Base-by-base conservation (phyloP, 202 grass and related monocot genomes). In the Panicum virgatum region DNA sequence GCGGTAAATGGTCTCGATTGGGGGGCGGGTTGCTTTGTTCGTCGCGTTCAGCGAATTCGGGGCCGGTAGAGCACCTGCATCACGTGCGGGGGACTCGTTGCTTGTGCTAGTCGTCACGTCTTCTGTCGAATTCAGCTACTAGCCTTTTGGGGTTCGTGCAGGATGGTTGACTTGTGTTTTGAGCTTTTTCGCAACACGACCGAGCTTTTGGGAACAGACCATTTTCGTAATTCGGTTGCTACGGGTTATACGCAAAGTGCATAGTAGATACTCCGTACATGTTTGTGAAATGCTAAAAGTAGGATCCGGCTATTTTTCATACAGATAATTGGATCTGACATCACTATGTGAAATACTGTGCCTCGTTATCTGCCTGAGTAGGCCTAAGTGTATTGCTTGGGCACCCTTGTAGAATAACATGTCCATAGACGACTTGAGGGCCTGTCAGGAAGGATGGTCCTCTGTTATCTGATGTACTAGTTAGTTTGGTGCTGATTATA, bases 121-220 rank as follows among this genome's bases (percentile, higher is more conserved):
- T 69, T 42, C 19, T 59, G 43, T 46, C 67, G 11, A 13, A 69
- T 60, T 60, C 20, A 37, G 42, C 25, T 81, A 16, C 25, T 56
- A 58, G 14, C 57, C 58, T 42, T 59, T 71, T 82, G 78, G 72
- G 53, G 14, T 53, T 20, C 40, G 78, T 30, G 72, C 82, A 9
- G 57, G 64, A 39, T 73, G 78, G 48, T 89, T 82, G 78, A 52
- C 78, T 66, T 7, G 72, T 72, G 78, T 19, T 73, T 70, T 51
- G 69, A 2, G 45, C 69, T 34, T 51, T 51, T 62, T 63, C 44
- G 4, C 50, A 9, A 38, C 38, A 50, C 39, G 15, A 13, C 38
- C 22, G 25, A 66, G 37, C 23, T 77, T 77, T 77, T 25, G 39
- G 34, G 22, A 29, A 10, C 4, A 52, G 20, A 36, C 18, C 30